phyloP scores from a whole-genome alignment of 1,284 basidiomycete species.

The Cyathus olla region DNA sequence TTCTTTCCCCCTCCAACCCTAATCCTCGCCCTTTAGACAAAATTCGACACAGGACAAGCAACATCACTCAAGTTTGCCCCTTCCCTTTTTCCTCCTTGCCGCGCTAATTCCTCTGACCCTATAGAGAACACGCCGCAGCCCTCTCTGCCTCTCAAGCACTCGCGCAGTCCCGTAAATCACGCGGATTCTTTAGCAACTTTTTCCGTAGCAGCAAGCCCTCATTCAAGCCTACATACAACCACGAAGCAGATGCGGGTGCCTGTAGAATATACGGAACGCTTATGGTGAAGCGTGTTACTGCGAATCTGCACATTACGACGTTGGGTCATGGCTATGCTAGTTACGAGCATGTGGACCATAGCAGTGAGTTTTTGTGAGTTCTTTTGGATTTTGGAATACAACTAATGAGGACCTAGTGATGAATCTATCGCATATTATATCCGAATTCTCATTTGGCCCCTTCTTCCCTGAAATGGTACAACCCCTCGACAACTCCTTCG shows the following conservation, averaged over 20 bases:
- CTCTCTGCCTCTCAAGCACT: constrained; percentile 79
- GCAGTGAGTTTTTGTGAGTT: constrained; percentile 62
- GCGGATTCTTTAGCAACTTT: constrained; percentile 73
- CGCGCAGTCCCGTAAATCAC: constrained; percentile 75
- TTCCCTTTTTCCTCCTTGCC: too few species aligned
- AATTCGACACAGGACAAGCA: constrained; percentile 89
- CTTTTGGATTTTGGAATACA: neutral
- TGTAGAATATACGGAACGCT: constrained; percentile 91
- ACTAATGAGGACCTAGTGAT: constrained; percentile 88
- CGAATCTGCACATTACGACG: constrained; percentile 91
- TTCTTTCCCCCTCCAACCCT: constrained; percentile 1
- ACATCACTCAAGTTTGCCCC: constrained; percentile 67
- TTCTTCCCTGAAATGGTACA: constrained; percentile 97
- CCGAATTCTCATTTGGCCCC: constrained; percentile 97
- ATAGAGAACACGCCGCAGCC: constrained; percentile 69
- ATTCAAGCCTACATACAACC: constrained; percentile 80
- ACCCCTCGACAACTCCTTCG: constrained; percentile 92
- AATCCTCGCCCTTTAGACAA: constrained; percentile 61
- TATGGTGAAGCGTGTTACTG: constrained; percentile 91
- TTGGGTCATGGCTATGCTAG: constrained; percentile 95
- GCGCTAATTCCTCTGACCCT: too few species aligned
- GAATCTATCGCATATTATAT: constrained; percentile 97
- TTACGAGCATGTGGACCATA: constrained; percentile 89
- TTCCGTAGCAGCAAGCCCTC: constrained; percentile 53
- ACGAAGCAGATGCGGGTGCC: constrained; percentile 74